These are phyloP conservation scores for Pilatotrama ljubarskyi DNA, from an alignment of 768 basidiomycete species.

Conservation along the genomic window DNA sequence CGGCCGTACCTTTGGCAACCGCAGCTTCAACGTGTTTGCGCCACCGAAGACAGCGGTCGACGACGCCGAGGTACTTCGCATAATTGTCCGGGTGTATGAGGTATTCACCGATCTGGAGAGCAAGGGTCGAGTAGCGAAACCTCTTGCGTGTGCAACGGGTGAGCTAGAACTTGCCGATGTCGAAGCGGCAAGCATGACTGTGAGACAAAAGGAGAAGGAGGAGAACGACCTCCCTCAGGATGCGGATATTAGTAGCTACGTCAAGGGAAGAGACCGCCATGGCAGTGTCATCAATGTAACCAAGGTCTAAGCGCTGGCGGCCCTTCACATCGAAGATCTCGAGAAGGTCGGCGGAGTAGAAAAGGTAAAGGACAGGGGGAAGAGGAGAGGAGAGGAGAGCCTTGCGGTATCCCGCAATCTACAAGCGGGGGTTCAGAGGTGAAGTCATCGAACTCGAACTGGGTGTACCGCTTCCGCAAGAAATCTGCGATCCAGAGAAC, in stretches of 20 bases:
- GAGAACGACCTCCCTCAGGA: too few species aligned
- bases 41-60: background rate
- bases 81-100: too few species aligned
- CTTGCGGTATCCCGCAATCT: conserved; percentile 33
- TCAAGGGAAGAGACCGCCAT: background rate
- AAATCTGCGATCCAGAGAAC: conserved; percentile 20
- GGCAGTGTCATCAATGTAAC: conserved; percentile 18
- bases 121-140: too few species aligned
- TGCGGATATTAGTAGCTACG: background rate
- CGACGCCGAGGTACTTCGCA: too few species aligned
- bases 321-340: conserved; percentile 10
- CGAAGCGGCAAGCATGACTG: too few species aligned
- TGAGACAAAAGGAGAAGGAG: too few species aligned
- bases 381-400: conserved; percentile 35
- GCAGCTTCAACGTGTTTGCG: background rate
- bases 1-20: background rate
- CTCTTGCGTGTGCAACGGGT: too few species aligned
- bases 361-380: conserved; percentile 32
- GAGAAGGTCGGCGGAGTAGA: conserved; percentile 33
- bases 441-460: conserved; percentile 30
- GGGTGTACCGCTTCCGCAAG: conserved; percentile 18
- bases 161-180: too few species aligned
- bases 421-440: conserved; percentile 20
- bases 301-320: conserved; percentile 3
- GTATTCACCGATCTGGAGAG: too few species aligned